Evolutionary conservation across 495 filamentous ascomycete genomes (phyloP).

Genomic region (Neurospora discreta): DNA sequence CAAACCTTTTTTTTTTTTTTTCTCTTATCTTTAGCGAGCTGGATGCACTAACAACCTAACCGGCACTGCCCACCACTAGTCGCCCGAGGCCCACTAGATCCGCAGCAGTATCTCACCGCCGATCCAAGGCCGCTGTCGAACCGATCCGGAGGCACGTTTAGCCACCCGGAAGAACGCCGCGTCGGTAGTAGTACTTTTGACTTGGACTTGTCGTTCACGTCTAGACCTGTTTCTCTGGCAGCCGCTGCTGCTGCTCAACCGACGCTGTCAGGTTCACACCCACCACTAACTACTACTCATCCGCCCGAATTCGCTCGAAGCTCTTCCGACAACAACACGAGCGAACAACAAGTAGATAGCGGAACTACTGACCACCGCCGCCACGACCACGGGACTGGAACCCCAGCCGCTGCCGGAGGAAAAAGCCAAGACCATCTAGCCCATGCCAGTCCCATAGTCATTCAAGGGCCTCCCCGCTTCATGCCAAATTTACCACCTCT

Average conservation of each 20-base stretch:
- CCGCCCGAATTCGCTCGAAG: neutral
- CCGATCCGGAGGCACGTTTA: neutral
- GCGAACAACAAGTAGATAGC: neutral
- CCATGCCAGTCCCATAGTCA: neutral
- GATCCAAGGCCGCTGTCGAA: slow-evolving; percentile 7
- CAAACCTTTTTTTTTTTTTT: neutral
- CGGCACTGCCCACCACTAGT: neutral
- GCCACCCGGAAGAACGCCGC: neutral
- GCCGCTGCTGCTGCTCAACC: neutral
- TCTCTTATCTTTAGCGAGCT: neutral
- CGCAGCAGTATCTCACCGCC: slow-evolving; percentile 4
- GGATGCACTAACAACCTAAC: neutral
- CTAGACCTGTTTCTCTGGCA: neutral
- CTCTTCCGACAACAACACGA: neutral
- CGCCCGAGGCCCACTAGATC: neutral
- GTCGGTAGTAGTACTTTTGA: neutral
- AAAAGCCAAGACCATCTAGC: neutral
- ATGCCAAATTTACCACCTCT: neutral
- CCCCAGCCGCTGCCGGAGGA: neutral
- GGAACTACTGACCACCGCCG: neutral
- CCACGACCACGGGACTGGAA: neutral
- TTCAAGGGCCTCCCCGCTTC: neutral
- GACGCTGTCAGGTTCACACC: neutral
- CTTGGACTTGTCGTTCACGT: neutral
- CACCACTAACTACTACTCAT: neutral